Evolutionary conservation across 148 eudicot species (phyloP).

Genomic region (Fallopia convolvulus): DNA sequence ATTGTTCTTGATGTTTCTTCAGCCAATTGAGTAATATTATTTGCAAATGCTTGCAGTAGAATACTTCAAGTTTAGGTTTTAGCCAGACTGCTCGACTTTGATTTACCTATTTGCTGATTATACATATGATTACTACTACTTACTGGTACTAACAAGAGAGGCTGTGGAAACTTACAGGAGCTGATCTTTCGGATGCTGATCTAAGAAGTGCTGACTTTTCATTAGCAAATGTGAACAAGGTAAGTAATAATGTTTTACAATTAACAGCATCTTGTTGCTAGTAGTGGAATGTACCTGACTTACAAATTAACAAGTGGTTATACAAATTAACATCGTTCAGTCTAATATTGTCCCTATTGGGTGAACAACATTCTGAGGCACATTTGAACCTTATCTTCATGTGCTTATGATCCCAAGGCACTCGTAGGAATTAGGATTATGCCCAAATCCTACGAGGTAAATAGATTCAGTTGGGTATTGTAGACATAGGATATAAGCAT

Average conservation of each 20-base stretch:
- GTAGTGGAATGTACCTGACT: background rate
- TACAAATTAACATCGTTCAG: background rate
- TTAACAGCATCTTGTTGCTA: background rate
- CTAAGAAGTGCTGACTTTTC: conserved; percentile 93
- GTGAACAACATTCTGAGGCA: background rate
- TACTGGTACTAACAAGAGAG: background rate
- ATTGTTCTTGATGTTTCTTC: background rate
- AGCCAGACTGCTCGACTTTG: background rate
- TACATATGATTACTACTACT: background rate
- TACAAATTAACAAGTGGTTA: background rate
- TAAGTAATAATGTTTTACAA: conserved; percentile 10
- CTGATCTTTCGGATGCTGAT: conserved; percentile 96
- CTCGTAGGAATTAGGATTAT: background rate
- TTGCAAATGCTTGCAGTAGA: background rate
- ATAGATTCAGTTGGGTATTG: background rate
- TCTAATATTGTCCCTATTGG: background rate
- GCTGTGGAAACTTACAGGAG: conserved; percentile 43
- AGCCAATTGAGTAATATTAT: background rate
- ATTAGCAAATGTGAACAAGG: conserved; percentile 84
- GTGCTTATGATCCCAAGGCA: background rate
- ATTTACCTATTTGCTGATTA: background rate
- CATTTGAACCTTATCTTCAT: no score
- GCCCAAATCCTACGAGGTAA: background rate
- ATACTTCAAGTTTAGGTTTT: background rate
- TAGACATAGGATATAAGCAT: no score